These are phyloP conservation scores for Millerozyma miso DNA, from an alignment of 805 yeast genomes.

Conservation along the genomic window DNA sequence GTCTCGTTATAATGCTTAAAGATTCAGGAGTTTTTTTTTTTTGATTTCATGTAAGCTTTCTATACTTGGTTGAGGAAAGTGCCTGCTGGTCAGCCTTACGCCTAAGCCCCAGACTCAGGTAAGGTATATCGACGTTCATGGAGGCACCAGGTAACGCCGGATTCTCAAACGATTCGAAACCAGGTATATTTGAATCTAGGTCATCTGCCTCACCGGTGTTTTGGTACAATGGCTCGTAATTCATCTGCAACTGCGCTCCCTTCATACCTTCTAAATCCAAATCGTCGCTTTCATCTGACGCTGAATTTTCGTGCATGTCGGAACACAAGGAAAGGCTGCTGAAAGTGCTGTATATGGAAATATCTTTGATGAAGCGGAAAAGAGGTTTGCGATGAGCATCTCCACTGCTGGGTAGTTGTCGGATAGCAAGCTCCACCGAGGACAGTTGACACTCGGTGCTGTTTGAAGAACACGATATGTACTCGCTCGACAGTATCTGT, in stretches of 20 bases:
- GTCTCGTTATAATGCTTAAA: too few species aligned
- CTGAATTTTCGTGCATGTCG: constrained; percentile 31
- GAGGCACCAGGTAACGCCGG: constrained; percentile 24
- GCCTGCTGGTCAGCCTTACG: not conserved
- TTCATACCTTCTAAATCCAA: not conserved
- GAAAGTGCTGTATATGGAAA: constrained; percentile 18
- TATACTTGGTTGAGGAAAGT: not conserved
- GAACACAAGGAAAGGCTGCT: constrained; percentile 36
- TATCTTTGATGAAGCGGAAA: constrained; percentile 11
- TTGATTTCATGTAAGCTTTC: constrained; percentile 24
- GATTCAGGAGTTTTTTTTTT: too few species aligned
- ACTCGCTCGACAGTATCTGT: constrained; percentile 25
- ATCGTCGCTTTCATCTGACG: constrained; percentile 18
- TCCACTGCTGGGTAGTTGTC: not conserved
- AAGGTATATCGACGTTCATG: constrained; percentile 41
- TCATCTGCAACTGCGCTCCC: not conserved
- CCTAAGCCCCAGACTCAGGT: constrained; percentile 1
- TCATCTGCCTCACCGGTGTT: constrained; percentile 38
- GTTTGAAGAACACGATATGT: constrained; percentile 4
- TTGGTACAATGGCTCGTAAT: constrained; percentile 2
- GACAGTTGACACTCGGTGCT: not conserved
- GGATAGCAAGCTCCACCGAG: not conserved
- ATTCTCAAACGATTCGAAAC: constrained; percentile 10
- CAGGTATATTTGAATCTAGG: constrained; percentile 14
- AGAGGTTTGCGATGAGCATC: not conserved